Evolutionary conservation across 495 filamentous ascomycete genomes (phyloP).

Genomic region (Gamarada debralockiae): DNA sequence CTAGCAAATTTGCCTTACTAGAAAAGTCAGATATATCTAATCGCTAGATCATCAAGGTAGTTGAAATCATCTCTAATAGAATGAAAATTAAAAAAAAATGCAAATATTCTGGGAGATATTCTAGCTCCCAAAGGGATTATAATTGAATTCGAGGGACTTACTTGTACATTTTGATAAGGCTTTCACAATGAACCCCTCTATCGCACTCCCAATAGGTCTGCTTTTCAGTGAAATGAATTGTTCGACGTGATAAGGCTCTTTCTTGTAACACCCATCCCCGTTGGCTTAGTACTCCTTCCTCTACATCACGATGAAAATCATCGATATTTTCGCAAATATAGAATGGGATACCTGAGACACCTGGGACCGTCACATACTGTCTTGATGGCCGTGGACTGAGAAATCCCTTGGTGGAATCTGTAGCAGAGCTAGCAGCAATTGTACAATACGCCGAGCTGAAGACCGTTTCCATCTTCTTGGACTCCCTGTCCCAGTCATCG

Average conservation of each 20-base stretch:
- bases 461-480: slow-evolving; percentile 17
- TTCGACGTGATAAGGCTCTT: slow-evolving; percentile 8
- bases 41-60: too few species aligned
- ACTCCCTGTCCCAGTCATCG: slow-evolving; percentile 18
- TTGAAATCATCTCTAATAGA: too few species aligned
- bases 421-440: slow-evolving; percentile 21
- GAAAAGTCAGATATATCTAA: too few species aligned
- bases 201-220: slow-evolving; percentile 24
- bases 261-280: slow-evolving; percentile 20
- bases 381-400: not conserved
- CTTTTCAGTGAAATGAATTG: slow-evolving; percentile 9
- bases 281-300: slow-evolving; percentile 29
- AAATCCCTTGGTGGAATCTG: slow-evolving; percentile 18
- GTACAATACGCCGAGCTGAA: slow-evolving; percentile 19
- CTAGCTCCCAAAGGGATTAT: not conserved
- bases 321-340: slow-evolving; percentile 25
- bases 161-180: slow-evolving; percentile 4
- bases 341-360: not conserved
- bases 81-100: slow-evolving; percentile 3
- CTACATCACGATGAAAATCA: slow-evolving; percentile 31
- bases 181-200: slow-evolving; percentile 31
- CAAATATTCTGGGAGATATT: not conserved
- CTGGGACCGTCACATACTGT: not conserved
- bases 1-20: slow-evolving; percentile 28
- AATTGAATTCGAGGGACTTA: slow-evolving; percentile 3